These are phyloP conservation scores for Crithidia brevicula DNA, from an alignment of 208 protist species.

Conservation along the genomic window DNA sequence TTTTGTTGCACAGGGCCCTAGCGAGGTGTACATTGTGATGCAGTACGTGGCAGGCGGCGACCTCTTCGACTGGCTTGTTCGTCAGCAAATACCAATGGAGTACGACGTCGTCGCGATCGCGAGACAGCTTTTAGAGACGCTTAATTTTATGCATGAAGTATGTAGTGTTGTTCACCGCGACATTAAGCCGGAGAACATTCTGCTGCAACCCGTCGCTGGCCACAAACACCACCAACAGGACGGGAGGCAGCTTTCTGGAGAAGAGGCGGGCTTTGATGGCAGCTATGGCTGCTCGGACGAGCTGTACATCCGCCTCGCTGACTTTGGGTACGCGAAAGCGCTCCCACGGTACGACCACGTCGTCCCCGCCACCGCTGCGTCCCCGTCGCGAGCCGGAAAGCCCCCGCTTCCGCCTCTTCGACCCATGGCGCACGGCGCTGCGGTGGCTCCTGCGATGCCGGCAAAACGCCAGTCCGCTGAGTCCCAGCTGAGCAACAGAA, in stretches of 20 bases:
- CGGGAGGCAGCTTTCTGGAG: slow-evolving; percentile 31
- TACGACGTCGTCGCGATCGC: slow-evolving; percentile 51
- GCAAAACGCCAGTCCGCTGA: slow-evolving; percentile 1
- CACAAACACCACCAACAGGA: slow-evolving; percentile 16
- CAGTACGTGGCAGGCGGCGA: slow-evolving; percentile 52
- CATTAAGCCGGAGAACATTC: slow-evolving; percentile 96
- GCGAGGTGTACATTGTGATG: slow-evolving; percentile 59
- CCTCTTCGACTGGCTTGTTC: slow-evolving; percentile 65
- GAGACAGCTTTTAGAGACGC: slow-evolving; percentile 44
- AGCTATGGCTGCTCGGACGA: slow-evolving; percentile 11
- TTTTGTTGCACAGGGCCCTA: slow-evolving; percentile 49
- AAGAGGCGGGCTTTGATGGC: not conserved
- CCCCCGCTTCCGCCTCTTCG: slow-evolving; percentile 10
- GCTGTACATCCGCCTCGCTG: slow-evolving; percentile 45
- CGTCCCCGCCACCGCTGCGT: not conserved
- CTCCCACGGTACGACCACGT: slow-evolving; percentile 23
- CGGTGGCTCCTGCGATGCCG: not conserved
- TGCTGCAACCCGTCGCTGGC: slow-evolving; percentile 30
- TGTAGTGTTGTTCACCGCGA: slow-evolving; percentile 93
- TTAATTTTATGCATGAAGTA: slow-evolving; percentile 56
- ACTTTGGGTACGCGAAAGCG: slow-evolving; percentile 60
- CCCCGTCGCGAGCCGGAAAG: not conserved
- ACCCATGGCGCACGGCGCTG: not conserved
- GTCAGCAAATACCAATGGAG: slow-evolving; percentile 47
- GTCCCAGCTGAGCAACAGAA: slow-evolving; percentile 6